phyloP scores from a whole-genome alignment of 1,139 yeast genomes.

The Candida tropicalis region DNA sequence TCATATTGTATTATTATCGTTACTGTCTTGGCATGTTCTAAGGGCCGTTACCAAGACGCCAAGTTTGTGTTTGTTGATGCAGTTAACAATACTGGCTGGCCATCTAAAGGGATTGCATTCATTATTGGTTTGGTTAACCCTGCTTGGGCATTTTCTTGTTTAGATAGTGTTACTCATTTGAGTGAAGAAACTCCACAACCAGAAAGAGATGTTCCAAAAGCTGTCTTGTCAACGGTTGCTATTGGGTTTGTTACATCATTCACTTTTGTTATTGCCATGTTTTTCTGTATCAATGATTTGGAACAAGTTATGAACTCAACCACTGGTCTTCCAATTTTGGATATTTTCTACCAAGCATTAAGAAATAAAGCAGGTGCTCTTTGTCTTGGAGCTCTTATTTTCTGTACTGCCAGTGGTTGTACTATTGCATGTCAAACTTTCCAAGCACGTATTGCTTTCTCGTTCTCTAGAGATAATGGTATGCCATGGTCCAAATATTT shows the following conservation, averaged over 20 bases:
- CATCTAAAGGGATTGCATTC: conserved; percentile 43
- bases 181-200: conserved; percentile 44
- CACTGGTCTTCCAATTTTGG: conserved; percentile 46
- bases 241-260: conserved; percentile 45
- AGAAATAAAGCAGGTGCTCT: conserved; percentile 40
- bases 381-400: conserved; percentile 35
- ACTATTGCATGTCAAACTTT: conserved; percentile 47
- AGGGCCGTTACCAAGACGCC: conserved; percentile 39
- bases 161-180: conserved; percentile 47
- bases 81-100: conserved; percentile 45
- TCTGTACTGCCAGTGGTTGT: conserved; percentile 44
- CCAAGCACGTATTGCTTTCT: conserved; percentile 74
- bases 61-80: conserved; percentile 42
- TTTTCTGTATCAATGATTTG: conserved; percentile 40
- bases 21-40: conserved; percentile 39
- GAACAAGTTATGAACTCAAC: conserved; percentile 28
- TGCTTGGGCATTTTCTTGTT: conserved; percentile 47
- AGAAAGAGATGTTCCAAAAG: conserved; percentile 43
- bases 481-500: conserved; percentile 46
- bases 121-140: conserved; percentile 48
- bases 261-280: conserved; percentile 45
- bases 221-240: conserved; percentile 45
- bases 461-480: conserved; percentile 72
- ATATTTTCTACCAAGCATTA: conserved; percentile 43
- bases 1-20: conserved; percentile 40